Base-by-base conservation (phyloP, 2,329 filamentous ascomycete species). In the Macrophomina phaseolina region DNA sequence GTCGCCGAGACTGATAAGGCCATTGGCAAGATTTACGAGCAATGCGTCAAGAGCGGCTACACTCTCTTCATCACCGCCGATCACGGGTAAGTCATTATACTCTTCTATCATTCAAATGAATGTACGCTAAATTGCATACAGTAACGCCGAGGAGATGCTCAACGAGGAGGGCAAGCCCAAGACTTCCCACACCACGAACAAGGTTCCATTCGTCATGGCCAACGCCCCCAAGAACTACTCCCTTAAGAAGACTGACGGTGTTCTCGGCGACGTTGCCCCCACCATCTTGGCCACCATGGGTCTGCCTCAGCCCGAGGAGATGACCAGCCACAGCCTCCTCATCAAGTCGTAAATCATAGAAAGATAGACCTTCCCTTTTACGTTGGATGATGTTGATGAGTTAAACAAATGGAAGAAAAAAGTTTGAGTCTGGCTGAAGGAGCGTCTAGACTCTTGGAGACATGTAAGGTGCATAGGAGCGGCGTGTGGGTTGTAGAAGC, bases 81-180 rank as follows among this genome's bases (percentile, higher is more conserved):
- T 80, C 95, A 99, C 82, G 95, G 94, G 86, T 88, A 78, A 81
- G 85, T 80, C 34, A 9, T 3, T 38, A 16, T 12, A 6, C 4
- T 38, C 32, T 30, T 38, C 18, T 36, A 16, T 6, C 8, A 4
- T 1, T 55, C 18, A n/a, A 34, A 56, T 14, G 5, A 16, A 46
- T 12, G 11, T 2, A 32, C 11, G 11, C 51, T 36, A n/a, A 67
- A n/a, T 65, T 7, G 8, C 12, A 45, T 40, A 14, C 55, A 86
- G 85, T 75, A 99, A 99, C 77, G 95, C 95, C 67, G 95, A 99
- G 84, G 95, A 99, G 85, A 99, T 99, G 95, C 91, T 98, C 81
- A 98, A 93, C 77, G 84, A 92, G 73, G 92, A 97, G 79, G 93
- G 94, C 79, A 97, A 93, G 78, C 95, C 95, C 74, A 99, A 99